Evolutionary conservation across 2,329 filamentous ascomycete genomes (phyloP).

Genomic region (Trematosphaeria pertusa): DNA sequence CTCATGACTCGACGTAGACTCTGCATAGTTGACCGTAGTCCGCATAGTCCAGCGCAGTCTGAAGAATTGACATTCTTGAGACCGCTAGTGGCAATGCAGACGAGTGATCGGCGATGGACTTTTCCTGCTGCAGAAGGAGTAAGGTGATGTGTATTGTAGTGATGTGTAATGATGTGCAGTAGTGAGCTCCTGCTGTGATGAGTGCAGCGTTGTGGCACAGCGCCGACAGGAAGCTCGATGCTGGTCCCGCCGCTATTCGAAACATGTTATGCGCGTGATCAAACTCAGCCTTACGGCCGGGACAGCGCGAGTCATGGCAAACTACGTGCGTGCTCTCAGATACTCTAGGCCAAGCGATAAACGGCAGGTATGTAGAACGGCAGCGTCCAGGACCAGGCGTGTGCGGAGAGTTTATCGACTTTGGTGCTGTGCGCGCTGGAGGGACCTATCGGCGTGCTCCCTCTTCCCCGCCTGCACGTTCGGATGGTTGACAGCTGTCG

Average conservation of each 20-base stretch:
- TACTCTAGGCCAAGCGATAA: too few relatives aligned
- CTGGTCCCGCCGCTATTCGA: neutral
- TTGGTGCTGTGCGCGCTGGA: neutral
- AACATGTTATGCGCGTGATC: constrained; percentile 2
- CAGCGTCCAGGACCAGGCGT: neutral
- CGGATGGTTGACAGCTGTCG: neutral
- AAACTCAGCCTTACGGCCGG: neutral
- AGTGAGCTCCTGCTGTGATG: too few relatives aligned
- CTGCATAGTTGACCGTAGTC: neutral
- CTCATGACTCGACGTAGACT: neutral
- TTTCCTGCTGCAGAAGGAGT: too few relatives aligned
- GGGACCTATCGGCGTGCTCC: neutral
- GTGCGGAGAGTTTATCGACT: constrained; percentile 5
- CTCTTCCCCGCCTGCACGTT: constrained; percentile 1
- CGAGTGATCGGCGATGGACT: neutral
- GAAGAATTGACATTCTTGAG: constrained; percentile 3
- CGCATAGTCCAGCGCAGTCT: neutral
- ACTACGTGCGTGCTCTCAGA: too few relatives aligned
- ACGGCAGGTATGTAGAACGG: too few relatives aligned
- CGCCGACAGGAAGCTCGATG: too few relatives aligned
- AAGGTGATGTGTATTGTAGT: too few relatives aligned
- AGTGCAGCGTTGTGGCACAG: too few relatives aligned
- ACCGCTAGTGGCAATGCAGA: neutral
- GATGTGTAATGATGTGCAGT: too few relatives aligned
- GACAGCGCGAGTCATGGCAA: constrained; percentile 1